phyloP scores from a whole-genome alignment of 768 basidiomycete genomes.

The Leccinum boreale region DNA sequence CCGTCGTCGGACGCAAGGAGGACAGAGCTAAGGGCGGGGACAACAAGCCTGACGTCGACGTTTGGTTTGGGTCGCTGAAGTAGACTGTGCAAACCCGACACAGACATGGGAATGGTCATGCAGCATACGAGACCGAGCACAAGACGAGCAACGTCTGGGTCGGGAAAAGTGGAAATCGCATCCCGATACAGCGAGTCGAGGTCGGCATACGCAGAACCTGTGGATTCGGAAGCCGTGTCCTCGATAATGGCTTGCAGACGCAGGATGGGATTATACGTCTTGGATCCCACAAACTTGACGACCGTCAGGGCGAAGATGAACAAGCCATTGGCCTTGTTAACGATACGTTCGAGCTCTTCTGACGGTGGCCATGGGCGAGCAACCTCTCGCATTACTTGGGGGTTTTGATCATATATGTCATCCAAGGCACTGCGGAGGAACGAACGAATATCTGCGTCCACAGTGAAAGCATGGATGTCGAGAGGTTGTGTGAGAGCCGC shows the following conservation, averaged over 20 bases:
- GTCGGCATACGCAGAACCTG: slow-evolving; percentile 11
- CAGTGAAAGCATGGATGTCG: slow-evolving; percentile 20
- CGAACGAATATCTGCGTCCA: slow-evolving; percentile 20
- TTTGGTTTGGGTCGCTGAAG: slow-evolving; percentile 10
- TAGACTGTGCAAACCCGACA: slow-evolving; percentile 8
- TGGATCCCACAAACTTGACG: slow-evolving; percentile 23
- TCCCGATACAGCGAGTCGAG: slow-evolving; percentile 15
- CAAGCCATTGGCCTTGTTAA: slow-evolving; percentile 19
- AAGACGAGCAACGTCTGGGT: slow-evolving; percentile 15
- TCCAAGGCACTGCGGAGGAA: slow-evolving; percentile 20
- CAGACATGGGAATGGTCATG: slow-evolving; percentile 12
- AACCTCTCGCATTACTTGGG: slow-evolving; percentile 7
- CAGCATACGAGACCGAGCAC: slow-evolving; percentile 17
- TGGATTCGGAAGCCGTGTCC: slow-evolving; percentile 2
- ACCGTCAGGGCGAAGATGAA: slow-evolving; percentile 30
- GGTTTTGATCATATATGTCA: slow-evolving; percentile 7
- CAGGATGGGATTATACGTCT: slow-evolving; percentile 15
- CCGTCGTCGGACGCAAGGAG: slow-evolving; percentile 10
- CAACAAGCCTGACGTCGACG: slow-evolving; percentile 15
- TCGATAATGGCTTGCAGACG: slow-evolving; percentile 14
- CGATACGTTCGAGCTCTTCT: slow-evolving; percentile 17
- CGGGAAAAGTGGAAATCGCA: slow-evolving; percentile 14
- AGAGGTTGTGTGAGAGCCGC: slow-evolving; percentile 9
- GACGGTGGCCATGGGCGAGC: slow-evolving; percentile 22
- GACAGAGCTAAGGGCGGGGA: slow-evolving; percentile 20